Base-by-base conservation (phyloP, 306 rosid genomes). In the Cercis canadensis region DNA sequence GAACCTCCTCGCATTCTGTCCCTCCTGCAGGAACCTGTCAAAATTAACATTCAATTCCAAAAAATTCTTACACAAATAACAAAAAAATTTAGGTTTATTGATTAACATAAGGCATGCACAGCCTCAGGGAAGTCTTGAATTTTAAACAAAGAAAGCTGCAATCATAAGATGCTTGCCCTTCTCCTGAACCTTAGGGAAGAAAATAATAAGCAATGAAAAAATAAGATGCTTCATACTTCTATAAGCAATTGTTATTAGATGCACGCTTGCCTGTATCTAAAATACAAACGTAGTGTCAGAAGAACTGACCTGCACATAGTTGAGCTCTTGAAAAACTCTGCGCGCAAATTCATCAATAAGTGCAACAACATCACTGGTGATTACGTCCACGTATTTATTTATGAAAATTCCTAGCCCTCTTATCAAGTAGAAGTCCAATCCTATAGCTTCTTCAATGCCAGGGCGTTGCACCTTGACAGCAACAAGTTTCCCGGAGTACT, bases 381-480 rank as follows among this genome's bases (percentile, higher is more conserved):
- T 81, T n/a, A 84, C 34, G 62, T 87, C 90, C 76, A 90, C 96
- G 34, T 93, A 85, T 70, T 88, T 90, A 84, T 93, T 93, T 51
- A 93, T 78, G 56, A 93, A 65, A 80, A 84, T 78, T 49, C 97
- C 98, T 45, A 90, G 58, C 53, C 85, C 85, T 80, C 98, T 82
- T 47, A 93, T 84, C 8, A 93, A 83, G 85, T 84, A 93, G 84
- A 93, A 93, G 73, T 93, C 98, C 62, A 93, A 87, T 81, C 94
- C 97, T 33, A 93, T 87, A 73, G 93, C 83, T 76, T 93, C 97
- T 84, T 90, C 97, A 63, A 90, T 89, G 53, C 81, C 88, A 21
- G 98, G 98, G 68, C 98, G 97, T 67, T 93, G 98, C 73, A 93
- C 96, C 89, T 93, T 93, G 44, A 93, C 92, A 15, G 97, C 98